Evolutionary conservation across 2,329 filamentous ascomycete species (phyloP), one percentile per base, ranked within the genome.

Genomic region (Pseudopithomyces chartarum): DNA sequence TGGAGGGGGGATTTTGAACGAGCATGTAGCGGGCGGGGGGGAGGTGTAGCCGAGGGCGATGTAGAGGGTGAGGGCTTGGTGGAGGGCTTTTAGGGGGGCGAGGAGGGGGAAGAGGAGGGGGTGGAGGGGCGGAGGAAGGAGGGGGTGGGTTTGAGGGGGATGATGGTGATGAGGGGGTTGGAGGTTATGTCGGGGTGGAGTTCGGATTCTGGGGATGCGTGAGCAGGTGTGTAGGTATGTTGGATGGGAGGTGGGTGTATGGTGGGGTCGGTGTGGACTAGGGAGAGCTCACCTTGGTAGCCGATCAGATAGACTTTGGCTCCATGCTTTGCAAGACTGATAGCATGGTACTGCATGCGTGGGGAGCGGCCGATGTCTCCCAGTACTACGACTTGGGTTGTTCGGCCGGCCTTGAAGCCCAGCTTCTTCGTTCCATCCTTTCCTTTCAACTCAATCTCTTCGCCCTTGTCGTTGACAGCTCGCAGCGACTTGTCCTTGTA

Each of bases 311-410:
- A 88, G 19, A 97, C 94, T 33, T 84, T 83, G 6, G 87, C 89
- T 22, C 91, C 91, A 70, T 92, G 87, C 67, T 88, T 90, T 39
- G 92, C 91, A 68, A 98, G 87, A 73, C 94, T 98, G 65, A 97
- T 81, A 19, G 94, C 94, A 83, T 99, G 95, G 69, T 99, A 98
- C 73, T 98, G 93, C 94, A 99, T 99, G 55, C 95, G 91, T 48
- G 95, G 95, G 73, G 94, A 98, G 44, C 93, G 87, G 38, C 95
- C 95, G 73, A 99, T 93, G 71, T 99, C 95, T 43, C 95, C 95
- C 26, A 99, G 84, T 17, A 99, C 95, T 15, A 99, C 83, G 51
- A 99, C 86, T 76, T 97, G 92, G 42, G 94, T 84, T 0, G 82
- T 84, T 34, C 80, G 77, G 56, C 82, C 77, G 36, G 68, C 64